Percentiles rank a stretch among this genome's conserved stretches.
Conservation (phyloP, 1,284 basidiomycete genomes). For the Cutaneotrichosporon sp. region DNA sequence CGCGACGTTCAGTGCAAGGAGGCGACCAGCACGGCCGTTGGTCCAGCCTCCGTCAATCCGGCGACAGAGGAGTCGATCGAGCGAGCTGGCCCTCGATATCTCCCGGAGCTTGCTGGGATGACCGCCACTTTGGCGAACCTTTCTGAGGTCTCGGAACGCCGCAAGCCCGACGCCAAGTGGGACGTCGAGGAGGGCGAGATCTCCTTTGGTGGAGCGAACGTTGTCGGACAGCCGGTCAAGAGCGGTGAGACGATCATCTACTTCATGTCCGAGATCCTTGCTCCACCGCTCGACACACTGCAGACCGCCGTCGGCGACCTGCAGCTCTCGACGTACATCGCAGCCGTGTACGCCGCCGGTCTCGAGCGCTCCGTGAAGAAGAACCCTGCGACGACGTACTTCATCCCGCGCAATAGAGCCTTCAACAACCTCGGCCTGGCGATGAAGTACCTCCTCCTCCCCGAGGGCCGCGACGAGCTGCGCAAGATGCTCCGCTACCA, state of each 20-base stretch:
- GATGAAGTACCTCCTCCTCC: slow-evolving; percentile 76
- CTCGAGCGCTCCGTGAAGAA: slow-evolving; percentile 70
- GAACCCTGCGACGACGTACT: slow-evolving; percentile 72
- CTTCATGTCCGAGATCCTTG: slow-evolving; percentile 78
- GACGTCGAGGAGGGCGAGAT: slow-evolving; percentile 60
- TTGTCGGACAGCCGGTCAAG: slow-evolving; percentile 66
- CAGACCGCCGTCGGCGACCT: slow-evolving; percentile 79
- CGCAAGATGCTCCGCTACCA: slow-evolving; percentile 84
- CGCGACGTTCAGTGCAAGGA: too few species aligned
- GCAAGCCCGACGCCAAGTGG: slow-evolving; percentile 52
- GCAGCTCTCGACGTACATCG: slow-evolving; percentile 84
- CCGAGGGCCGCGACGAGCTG: slow-evolving; percentile 72
- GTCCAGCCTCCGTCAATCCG: too few species aligned
- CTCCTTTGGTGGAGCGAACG: slow-evolving; percentile 79
- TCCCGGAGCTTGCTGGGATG: too few species aligned
- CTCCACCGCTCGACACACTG: slow-evolving; percentile 78
- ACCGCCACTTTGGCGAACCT: too few species aligned
- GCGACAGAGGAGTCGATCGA: too few species aligned
- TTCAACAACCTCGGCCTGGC: slow-evolving; percentile 87
- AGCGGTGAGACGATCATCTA: slow-evolving; percentile 83
- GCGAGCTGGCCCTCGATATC: too few species aligned
- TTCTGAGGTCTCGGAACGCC: slow-evolving; percentile 60
- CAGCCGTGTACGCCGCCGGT: slow-evolving; percentile 79
- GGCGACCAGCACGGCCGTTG: too few species aligned
- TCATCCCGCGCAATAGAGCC: slow-evolving; percentile 85